These are phyloP conservation scores for Wilhelminamyces savonicus DNA, from an alignment of 805 yeast genomes.

Conservation along the genomic window DNA sequence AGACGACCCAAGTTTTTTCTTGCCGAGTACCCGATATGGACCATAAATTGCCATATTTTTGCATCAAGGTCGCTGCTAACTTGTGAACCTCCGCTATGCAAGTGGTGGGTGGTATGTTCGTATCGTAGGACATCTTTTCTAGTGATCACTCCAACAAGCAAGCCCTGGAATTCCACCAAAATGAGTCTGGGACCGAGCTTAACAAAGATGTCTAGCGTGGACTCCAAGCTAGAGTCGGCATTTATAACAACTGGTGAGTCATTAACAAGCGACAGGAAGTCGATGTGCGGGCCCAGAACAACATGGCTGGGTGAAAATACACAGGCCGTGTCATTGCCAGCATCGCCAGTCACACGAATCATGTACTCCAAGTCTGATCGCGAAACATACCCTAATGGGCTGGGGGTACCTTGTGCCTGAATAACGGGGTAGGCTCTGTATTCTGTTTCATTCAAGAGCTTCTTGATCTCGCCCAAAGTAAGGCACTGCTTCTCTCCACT, in stretches of 20 bases:
- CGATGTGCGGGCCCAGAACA: constrained; percentile 1
- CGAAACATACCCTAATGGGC: constrained; percentile 40
- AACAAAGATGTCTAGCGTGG: constrained; percentile 61
- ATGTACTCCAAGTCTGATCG: constrained; percentile 33
- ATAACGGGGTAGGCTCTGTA: constrained; percentile 53
- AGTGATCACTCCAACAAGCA: constrained; percentile 69
- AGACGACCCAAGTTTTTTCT: constrained; percentile 22
- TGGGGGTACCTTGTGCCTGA: constrained; percentile 26
- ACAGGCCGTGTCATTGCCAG: neutral
- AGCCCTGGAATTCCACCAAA: constrained; percentile 57
- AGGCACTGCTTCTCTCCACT: constrained; percentile 19
- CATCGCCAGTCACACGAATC: constrained; percentile 5
- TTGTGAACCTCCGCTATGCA: constrained; percentile 8
- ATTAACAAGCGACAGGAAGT: constrained; percentile 34
- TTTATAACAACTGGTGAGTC: constrained; percentile 58
- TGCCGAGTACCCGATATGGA: constrained; percentile 9
- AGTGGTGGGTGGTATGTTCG: constrained; percentile 35
- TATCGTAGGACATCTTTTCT: constrained; percentile 76
- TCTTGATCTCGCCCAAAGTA: constrained; percentile 25
- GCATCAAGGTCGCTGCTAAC: constrained; percentile 17
- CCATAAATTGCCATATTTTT: constrained; percentile 31
- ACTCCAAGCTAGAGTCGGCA: constrained; percentile 49
- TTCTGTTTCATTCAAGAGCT: constrained; percentile 23
- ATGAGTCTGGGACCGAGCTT: constrained; percentile 77
- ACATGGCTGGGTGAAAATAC: neutral